A percentile compares a stretch with the other conserved stretches of the same genome.
Conservation (phyloP, 257 asterid species). For the Scutellaria baicalensis region DNA sequence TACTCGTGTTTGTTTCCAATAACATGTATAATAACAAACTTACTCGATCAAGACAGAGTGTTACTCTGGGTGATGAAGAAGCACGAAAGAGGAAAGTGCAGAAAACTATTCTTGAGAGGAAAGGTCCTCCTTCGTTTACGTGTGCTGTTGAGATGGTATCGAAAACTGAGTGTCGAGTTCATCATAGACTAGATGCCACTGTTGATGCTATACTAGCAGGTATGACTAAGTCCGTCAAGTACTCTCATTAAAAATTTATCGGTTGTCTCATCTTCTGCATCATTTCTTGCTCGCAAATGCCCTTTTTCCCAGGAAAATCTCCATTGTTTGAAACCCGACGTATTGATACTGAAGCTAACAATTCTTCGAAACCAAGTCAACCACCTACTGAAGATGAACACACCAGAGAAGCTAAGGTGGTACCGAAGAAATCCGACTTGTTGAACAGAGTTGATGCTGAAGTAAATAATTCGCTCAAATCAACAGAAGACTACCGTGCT, state of each 20-base stretch:
- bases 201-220: slow-evolving; percentile 94
- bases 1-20: background rate
- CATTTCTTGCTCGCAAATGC: slow-evolving; percentile 16
- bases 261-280: background rate
- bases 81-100: slow-evolving; percentile 98
- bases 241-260: background rate
- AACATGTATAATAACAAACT: background rate
- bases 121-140: slow-evolving; percentile 91
- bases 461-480: slow-evolving; percentile 14
- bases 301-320: slow-evolving; percentile 52
- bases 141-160: slow-evolving; percentile 95
- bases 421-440: slow-evolving; percentile 39
- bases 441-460: slow-evolving; percentile 41
- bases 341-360: slow-evolving; percentile 37
- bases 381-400: slow-evolving; percentile 17
- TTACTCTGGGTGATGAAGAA: slow-evolving; percentile 98
- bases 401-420: slow-evolving; percentile 20
- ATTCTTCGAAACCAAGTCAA: slow-evolving; percentile 16
- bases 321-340: slow-evolving; percentile 73
- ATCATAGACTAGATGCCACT: slow-evolving; percentile 83
- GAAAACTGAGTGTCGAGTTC: slow-evolving; percentile 82
- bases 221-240: slow-evolving; percentile 11
- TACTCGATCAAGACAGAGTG: slow-evolving; percentile 54
- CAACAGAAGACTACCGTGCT: slow-evolving; percentile 24
- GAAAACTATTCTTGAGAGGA: slow-evolving; percentile 96